These are phyloP conservation scores for Rhipidocladum racemiflorum DNA, from an alignment of 176 grass and related monocot species.

Conservation along the genomic window DNA sequence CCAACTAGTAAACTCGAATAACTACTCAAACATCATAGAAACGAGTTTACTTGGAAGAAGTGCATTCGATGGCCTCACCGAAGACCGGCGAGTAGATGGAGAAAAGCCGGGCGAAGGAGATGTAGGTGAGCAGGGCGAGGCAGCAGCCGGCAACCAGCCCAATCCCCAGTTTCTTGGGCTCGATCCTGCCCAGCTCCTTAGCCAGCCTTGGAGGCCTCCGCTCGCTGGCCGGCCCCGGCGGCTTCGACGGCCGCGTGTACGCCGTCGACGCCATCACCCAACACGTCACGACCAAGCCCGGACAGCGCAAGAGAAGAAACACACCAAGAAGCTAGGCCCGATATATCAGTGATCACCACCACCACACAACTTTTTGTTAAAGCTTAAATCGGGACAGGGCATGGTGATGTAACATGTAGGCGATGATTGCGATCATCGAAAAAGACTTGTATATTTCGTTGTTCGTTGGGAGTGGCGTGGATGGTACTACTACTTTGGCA, in stretches of 20 bases:
- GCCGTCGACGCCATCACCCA: slow-evolving; percentile 49
- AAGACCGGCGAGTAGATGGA: slow-evolving; percentile 55
- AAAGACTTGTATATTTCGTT: slow-evolving; percentile 15
- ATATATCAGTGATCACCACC: not conserved
- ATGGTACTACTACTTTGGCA: not conserved
- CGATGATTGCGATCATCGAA: slow-evolving; percentile 20
- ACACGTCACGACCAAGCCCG: not conserved
- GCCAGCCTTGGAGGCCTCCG: slow-evolving; percentile 39
- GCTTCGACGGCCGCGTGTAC: slow-evolving; percentile 46
- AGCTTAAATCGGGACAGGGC: not conserved
- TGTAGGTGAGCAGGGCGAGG: slow-evolving; percentile 47
- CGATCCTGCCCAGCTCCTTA: slow-evolving; percentile 54
- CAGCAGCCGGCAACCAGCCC: slow-evolving; percentile 50
- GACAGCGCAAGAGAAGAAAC: not conserved
- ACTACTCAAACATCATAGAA: not conserved
- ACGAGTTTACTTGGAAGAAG: not conserved
- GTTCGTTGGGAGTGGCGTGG: slow-evolving; percentile 6
- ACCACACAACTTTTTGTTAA: not conserved
- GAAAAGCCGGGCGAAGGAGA: slow-evolving; percentile 48
- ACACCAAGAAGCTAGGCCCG: not conserved
- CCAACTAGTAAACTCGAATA: not conserved
- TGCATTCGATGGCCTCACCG: not conserved
- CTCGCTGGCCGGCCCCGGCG: slow-evolving; percentile 21
- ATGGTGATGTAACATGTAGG: slow-evolving; percentile 29
- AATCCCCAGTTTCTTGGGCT: slow-evolving; percentile 56